Base-by-base conservation (phyloP, 768 basidiomycete species). In the Naganishia vishniacii region DNA sequence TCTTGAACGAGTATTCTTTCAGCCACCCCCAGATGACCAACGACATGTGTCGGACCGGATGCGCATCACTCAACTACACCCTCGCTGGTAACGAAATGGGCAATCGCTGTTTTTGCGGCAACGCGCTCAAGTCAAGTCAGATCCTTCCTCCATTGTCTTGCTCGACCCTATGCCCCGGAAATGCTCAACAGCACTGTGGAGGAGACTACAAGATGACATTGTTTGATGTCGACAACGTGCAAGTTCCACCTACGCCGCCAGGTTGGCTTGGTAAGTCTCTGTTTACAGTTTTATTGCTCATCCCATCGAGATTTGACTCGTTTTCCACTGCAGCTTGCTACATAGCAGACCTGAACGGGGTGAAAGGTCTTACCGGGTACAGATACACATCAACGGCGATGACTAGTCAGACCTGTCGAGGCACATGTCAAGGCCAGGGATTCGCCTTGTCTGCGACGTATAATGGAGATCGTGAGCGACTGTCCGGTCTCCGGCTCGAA, bases 361-460 rank as follows among this genome's bases (percentile, higher is more conserved):
- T 42, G 46, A 28, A 66, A 45, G 56, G 46, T 37, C 46, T 45
- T 28, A 44, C n/a, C 41, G 29, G 25, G 20, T 32, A 44, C 53
- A 34, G 41, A 34, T 47, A 58, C 16, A n/a, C 32, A 16, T 51
- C 45, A 25, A 32, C 59, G 20, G 34, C 31, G n/a, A 66, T 72
- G 67, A 70, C 72, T 0, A 53, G 71, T 42, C 44, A 51, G n/a
- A 65, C 71, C 1, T 75, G 71, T 67, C 69, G 71, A 59, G 63
- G 68, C 34, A 59, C 69, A 4, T 75, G 74, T 56, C 41, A 64
- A 41, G 62, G 46, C 32, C 56, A 66, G 44, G 69, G 69, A 11
- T 71, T 51, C 63, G 59, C 68, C 0, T 65, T 56, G n/a, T 56
- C 53, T 41, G 53, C 34, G 11, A 56, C 53, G 2, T 56, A 56